Conservation (phyloP, 208 protist species). For the Baffinella frigidus region DNA sequence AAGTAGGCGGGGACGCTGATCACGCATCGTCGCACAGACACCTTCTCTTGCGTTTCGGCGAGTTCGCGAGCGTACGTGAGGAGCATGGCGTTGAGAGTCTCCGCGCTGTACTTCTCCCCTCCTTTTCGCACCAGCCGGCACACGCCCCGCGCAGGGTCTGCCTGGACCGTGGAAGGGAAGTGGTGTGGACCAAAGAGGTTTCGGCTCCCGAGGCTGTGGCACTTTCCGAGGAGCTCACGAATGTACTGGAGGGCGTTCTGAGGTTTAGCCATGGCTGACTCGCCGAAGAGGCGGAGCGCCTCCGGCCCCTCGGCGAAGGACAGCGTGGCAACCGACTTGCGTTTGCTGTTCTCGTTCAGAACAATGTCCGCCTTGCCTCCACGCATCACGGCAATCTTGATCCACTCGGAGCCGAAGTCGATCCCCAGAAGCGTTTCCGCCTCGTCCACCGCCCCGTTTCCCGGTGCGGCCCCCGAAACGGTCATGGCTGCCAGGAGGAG, state of each 20-base stretch:
- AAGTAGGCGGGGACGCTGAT: slow-evolving; percentile 31
- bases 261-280: not conserved
- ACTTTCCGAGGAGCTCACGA: not conserved
- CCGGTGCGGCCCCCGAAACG: no score
- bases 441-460: no score
- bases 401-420: slow-evolving; percentile 59
- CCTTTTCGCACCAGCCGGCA: not conserved
- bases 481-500: no score
- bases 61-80: not conserved
- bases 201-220: not conserved
- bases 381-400: slow-evolving; percentile 12
- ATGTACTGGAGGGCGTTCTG: slow-evolving; percentile 20
- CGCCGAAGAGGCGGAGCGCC: slow-evolving; percentile 9
- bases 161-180: not conserved
- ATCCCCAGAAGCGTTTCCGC: no score
- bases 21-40: no score
- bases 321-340: not conserved
- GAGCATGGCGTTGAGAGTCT: slow-evolving; percentile 45
- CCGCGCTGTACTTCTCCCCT: not conserved
- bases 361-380: slow-evolving; percentile 1
- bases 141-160: not conserved
- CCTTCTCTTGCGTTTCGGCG: no score
- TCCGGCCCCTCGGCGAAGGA: not conserved
- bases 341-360: slow-evolving; percentile 39
- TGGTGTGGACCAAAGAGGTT: slow-evolving; percentile 16